A percentile compares a stretch with the other conserved stretches of the same genome.
Conservation (phyloP, 805 yeast genomes). For the Starmerella davenportii region DNA sequence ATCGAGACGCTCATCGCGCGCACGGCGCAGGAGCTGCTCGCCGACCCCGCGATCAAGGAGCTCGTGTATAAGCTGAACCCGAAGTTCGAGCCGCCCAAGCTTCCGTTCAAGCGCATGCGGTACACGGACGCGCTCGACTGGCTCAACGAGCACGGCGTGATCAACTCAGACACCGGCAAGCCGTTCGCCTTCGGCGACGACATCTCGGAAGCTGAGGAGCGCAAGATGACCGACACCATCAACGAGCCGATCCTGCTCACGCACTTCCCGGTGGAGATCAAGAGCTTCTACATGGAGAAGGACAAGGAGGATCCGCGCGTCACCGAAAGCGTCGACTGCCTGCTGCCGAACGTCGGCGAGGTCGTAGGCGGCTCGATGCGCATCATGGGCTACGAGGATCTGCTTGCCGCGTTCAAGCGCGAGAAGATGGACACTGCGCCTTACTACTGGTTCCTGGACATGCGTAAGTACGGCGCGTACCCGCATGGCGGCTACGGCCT, state of each 20-base stretch:
- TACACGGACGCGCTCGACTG: constrained; percentile 84
- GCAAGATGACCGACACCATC: constrained; percentile 92
- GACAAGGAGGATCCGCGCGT: constrained; percentile 81
- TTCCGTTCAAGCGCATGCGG: constrained; percentile 81
- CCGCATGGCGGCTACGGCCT: constrained; percentile 99
- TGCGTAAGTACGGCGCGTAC: constrained; percentile 89
- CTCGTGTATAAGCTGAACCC: constrained; percentile 86
- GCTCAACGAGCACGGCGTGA: constrained; percentile 88
- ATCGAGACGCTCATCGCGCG: constrained; percentile 61
- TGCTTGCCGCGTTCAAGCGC: constrained; percentile 78
- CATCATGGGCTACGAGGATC: constrained; percentile 62
- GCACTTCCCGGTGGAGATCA: constrained; percentile 91
- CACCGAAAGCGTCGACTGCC: constrained; percentile 93
- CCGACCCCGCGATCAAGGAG: constrained; percentile 86
- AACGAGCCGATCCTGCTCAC: constrained; percentile 83
- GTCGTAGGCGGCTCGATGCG: constrained; percentile 99
- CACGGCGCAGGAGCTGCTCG: constrained; percentile 55
- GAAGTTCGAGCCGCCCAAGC: constrained; percentile 57
- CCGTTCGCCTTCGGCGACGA: constrained; percentile 93
- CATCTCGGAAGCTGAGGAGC: constrained; percentile 98
- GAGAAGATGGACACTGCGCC: constrained; percentile 68
- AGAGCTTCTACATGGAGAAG: constrained; percentile 94
- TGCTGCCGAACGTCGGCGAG: constrained; percentile 99
- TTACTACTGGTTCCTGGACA: constrained; percentile 93
- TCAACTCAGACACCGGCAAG: constrained; percentile 78